These are phyloP conservation scores for Tylopilus plumbeoviolaceoides DNA, from an alignment of 768 basidiomycete species.

Conservation along the genomic window DNA sequence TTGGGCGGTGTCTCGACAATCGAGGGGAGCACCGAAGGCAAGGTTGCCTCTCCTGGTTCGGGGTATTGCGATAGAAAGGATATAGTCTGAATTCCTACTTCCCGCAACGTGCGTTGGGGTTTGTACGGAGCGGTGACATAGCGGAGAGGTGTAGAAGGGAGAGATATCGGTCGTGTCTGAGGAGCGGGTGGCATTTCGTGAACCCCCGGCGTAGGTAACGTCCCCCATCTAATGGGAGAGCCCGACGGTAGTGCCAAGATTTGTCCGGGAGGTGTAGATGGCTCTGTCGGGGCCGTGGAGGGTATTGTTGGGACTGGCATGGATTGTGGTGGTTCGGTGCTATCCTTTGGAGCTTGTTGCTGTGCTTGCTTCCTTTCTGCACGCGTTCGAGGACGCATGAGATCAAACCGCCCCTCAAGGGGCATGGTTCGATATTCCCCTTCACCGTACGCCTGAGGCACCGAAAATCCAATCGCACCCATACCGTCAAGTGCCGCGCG, in stretches of 20 bases:
- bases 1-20: slow-evolving; percentile 76
- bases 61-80: slow-evolving; percentile 15
- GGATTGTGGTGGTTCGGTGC: slow-evolving; percentile 16
- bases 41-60: slow-evolving; percentile 35
- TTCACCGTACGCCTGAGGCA: slow-evolving; percentile 36
- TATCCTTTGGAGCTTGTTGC: neutral
- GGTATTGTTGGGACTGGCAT: slow-evolving; percentile 6
- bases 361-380: slow-evolving; percentile 17
- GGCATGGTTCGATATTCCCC: slow-evolving; percentile 82
- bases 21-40: slow-evolving; percentile 76
- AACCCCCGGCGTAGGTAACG: slow-evolving; percentile 58
- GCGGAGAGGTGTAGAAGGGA: slow-evolving; percentile 39
- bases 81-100: slow-evolving; percentile 20
- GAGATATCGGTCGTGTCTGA: slow-evolving; percentile 42
- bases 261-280: slow-evolving; percentile 39
- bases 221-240: slow-evolving; percentile 41
- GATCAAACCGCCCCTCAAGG: slow-evolving; percentile 81
- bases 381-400: slow-evolving; percentile 53
- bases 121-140: slow-evolving; percentile 18
- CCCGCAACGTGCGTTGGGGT: slow-evolving; percentile 9
- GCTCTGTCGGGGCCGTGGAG: slow-evolving; percentile 10
- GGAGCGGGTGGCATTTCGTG: slow-evolving; percentile 64
- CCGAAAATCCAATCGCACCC: slow-evolving; percentile 10
- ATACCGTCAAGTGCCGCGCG: slow-evolving; percentile 31
- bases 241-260: slow-evolving; percentile 27